Base-by-base conservation (phyloP, 345 rosid genomes). In the Salix brachista region DNA sequence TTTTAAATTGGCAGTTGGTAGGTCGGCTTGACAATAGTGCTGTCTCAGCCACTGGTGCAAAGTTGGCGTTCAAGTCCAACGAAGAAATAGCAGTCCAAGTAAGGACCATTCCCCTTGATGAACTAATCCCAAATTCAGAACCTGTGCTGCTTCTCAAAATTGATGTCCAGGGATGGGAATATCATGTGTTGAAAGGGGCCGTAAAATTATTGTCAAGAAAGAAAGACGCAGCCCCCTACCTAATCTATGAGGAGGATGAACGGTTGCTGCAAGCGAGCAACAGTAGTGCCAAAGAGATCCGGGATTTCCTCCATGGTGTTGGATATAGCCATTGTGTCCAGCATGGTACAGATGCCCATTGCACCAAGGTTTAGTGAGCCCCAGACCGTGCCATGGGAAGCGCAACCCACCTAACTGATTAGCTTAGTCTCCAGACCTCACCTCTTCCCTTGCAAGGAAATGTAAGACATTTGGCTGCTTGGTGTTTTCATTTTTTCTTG, bases 111-210 rank as follows among this genome's bases (percentile, higher is more conserved):
- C 95, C 94, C 21, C 94, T 96, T 17, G 99, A 93, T 34, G 87
- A 93, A 67, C 79, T 96, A 30, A 86, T 93, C 76, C 82, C 90
- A 0, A 90, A 89, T 52, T 83, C 90, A 4, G 88, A 87, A 72
- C 77, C 85, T 3, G 90, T 96, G 73, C 83, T 91, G 78, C 83
- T 96, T 56, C 78, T 96, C 70, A 93, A 96, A 85, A 88, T 93
- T 62, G 99, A 96, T 67, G 98, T 96, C 78, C 99, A 93, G 82
- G 99, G 98, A 71, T 96, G 99, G 98, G 98, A 96, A 79, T 86
- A 89, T 83, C 98, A 93, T 69, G 99, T 96, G 13, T 62, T 96
- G 73, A 96, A 88, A 75, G 99, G 99, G 12, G 97, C 98, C 21
- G 50, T 84, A 67, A 92, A 90, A 84, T 80, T 96, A 28, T 85